Percentiles rank a stretch among this genome's conserved stretches.
phyloP scores from a whole-genome alignment of 768 basidiomycete genomes.

The Sporobolomyces pararoseus region DNA sequence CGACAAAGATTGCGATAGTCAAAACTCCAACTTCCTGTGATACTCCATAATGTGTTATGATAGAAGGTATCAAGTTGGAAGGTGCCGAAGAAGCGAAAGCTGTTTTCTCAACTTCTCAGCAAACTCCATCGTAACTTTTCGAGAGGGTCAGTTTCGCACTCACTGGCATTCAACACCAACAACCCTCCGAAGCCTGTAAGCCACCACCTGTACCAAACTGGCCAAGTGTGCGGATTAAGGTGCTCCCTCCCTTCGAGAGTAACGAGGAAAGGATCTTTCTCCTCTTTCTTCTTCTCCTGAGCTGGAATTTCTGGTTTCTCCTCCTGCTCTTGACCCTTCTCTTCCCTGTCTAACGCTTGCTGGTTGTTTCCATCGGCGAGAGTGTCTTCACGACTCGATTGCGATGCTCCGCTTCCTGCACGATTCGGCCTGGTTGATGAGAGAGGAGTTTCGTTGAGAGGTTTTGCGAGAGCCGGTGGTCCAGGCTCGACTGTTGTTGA shows the following conservation, averaged over 20 bases:
- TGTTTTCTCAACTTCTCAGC: slow-evolving; percentile 1
- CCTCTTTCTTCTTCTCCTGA: background rate
- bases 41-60: slow-evolving; percentile 42
- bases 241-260: slow-evolving; percentile 40
- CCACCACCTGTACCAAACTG: slow-evolving; percentile 41
- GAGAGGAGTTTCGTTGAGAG: too few relatives aligned
- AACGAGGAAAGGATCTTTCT: slow-evolving; percentile 41
- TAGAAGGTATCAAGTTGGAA: slow-evolving; percentile 38
- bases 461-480: background rate
- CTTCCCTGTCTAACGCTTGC: background rate
- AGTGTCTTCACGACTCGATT: slow-evolving; percentile 9
- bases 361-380: background rate
- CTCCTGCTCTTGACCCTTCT: slow-evolving; percentile 1
- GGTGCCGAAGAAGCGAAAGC: slow-evolving; percentile 47
- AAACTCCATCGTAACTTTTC: too few relatives aligned
- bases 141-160: too few relatives aligned
- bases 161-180: slow-evolving; percentile 46
- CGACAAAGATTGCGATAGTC: slow-evolving; percentile 45
- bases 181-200: slow-evolving; percentile 43
- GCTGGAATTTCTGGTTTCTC: background rate
- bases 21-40: slow-evolving; percentile 44
- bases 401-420: too few relatives aligned
- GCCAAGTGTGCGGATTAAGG: slow-evolving; percentile 44
- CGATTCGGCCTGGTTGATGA: too few relatives aligned
- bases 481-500: background rate